Percentiles rank a stretch among this genome's conserved stretches.
Evolutionary conservation across 2,329 filamentous ascomycete genomes (phyloP).

Genomic region (Endocalyx cinctus): DNA sequence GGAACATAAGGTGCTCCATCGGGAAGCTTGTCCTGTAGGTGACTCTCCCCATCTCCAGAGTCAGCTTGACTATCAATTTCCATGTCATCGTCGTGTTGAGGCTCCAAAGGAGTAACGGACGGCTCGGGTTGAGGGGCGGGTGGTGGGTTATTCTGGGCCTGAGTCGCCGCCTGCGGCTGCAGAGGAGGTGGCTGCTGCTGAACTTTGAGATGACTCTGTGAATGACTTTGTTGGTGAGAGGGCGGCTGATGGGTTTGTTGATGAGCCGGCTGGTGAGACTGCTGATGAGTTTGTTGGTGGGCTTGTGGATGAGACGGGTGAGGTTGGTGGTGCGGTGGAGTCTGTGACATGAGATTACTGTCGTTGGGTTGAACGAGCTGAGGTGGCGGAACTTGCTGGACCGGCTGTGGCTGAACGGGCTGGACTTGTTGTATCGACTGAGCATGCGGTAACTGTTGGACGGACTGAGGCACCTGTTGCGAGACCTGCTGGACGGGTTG

Average conservation of each 20-base stretch:
- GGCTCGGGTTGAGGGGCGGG: constrained; percentile 25
- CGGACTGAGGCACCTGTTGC: constrained; percentile 27
- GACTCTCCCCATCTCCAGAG: constrained; percentile 38
- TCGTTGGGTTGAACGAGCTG: constrained; percentile 26
- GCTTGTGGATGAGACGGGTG: constrained; percentile 17
- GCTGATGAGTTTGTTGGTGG: constrained; percentile 18
- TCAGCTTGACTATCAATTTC: constrained; percentile 49
- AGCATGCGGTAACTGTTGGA: constrained; percentile 26
- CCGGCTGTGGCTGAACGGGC: constrained; percentile 20
- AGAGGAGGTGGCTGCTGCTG: constrained; percentile 25
- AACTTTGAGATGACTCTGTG: constrained; percentile 23
- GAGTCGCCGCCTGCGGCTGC: constrained; percentile 23
- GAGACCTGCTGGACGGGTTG: constrained; percentile 23
- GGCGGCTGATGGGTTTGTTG: constrained; percentile 2
- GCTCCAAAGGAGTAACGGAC: constrained; percentile 30
- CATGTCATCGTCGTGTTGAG: constrained; percentile 44
- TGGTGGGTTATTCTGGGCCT: constrained; percentile 21
- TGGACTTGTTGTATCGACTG: constrained; percentile 25
- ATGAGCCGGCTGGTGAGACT: constrained; percentile 15
- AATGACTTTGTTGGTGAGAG: constrained; percentile 13
- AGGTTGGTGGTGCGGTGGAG: constrained; percentile 24
- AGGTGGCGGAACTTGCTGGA: constrained; percentile 16
- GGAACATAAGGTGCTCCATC: constrained; percentile 48
- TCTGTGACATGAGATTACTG: constrained; percentile 24
- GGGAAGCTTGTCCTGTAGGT: constrained; percentile 43